Evolutionary conservation across 306 rosid genomes (phyloP), one percentile per base, ranked within the genome.

Genomic region (Vicia faba): DNA sequence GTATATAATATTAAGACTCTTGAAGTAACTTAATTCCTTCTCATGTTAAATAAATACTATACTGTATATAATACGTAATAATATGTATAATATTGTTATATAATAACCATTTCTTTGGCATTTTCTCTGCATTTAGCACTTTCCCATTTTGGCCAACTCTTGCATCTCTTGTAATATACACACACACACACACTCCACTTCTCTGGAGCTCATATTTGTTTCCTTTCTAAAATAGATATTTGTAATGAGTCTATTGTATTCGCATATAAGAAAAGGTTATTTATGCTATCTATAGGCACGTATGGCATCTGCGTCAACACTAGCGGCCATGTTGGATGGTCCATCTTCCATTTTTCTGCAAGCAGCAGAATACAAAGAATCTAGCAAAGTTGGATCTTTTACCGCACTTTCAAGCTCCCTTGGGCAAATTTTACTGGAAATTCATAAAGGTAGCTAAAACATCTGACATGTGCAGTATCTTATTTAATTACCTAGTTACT

Each of bases 331-430:
- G 96, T 69, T 89, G 78, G 98, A 93, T 66, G 95, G 95, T 61
- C 88, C 81, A 39, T 76, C 96, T 61, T 81, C 97, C 74, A 77
- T 73, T 69, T 87, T 84, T 74, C 81, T 93, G 72, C 98, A 89
- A 88, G 91, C 90, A 19, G 97, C 96, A 33, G 98, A 93, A 79
- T 88, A 80, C 75, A 89, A 83, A 72, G 97, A 85, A 25, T 76
- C 93, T 43, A 81, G 85, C 73, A 93, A 88, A 82, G 82, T 77
- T 70, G 97, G 96, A 76, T 88, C 98, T 73, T 93, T 88, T 76
- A 88, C 83, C n/a, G 76, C 98, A 44, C 97, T 93, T 72, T 93
- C 98, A 23, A 85, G 85, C 77, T 86, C 97, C 63, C 87, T 93
- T 23, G 98, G 98, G 71, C 84, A 86, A 82, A 89, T 86, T 80